phyloP scores from a whole-genome alignment of 225 moss, liverwort and hornwort species.

The Polytrichum commune region DNA sequence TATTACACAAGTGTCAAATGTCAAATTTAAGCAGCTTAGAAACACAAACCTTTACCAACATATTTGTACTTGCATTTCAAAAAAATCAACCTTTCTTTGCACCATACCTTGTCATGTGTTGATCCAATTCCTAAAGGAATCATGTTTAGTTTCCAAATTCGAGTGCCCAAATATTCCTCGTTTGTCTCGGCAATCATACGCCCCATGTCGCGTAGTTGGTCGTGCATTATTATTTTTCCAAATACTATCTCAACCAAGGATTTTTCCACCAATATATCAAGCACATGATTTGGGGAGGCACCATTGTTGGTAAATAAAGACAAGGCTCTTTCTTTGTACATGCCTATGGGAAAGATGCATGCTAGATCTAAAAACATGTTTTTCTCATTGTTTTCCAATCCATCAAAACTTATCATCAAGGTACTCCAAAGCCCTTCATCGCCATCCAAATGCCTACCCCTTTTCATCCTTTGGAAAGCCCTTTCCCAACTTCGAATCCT shows the following conservation, averaged over 20 bases:
- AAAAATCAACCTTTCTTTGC: no score
- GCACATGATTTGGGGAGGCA: not conserved
- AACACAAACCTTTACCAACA: no score
- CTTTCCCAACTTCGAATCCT: not conserved
- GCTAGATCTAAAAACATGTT: not conserved
- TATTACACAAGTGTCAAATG: no score
- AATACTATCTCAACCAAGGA: not conserved
- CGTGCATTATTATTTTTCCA: not conserved
- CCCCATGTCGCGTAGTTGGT: not conserved
- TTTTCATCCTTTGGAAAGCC: constrained; percentile 5
- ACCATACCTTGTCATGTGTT: not conserved
- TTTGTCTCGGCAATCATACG: not conserved
- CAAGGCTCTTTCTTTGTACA: not conserved
- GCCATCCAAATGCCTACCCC: not conserved
- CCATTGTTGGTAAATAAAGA: not conserved
- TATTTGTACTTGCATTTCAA: no score
- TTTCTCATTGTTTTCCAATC: not conserved
- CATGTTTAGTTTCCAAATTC: not conserved
- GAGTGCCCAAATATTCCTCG: not conserved
- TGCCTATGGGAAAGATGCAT: not conserved
- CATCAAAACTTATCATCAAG: constrained; percentile 1
- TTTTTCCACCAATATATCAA: not conserved
- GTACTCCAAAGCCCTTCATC: not conserved
- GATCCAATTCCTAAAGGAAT: no score
- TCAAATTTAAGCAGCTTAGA: no score